Percentiles rank a stretch among this genome's conserved stretches.
phyloP scores from a whole-genome alignment of 306 rosid genomes.

The Acacia confusa region DNA sequence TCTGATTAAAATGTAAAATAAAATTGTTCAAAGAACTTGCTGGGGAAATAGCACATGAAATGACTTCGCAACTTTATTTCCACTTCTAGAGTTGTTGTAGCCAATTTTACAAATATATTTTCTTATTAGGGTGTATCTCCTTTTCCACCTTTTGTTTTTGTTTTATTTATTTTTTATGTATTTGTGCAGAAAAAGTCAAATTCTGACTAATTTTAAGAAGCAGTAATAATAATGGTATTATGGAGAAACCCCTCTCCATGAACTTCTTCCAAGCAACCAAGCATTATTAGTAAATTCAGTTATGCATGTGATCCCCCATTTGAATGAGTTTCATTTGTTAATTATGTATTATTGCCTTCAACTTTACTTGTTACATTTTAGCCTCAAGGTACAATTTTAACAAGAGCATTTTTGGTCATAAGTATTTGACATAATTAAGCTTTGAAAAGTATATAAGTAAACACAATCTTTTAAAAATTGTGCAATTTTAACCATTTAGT shows the following conservation, averaged over 20 bases:
- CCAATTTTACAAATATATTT: not conserved
- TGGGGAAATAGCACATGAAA: not conserved
- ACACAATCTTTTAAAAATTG: no score
- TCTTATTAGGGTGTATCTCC: conserved; percentile 2
- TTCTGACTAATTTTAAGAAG: not conserved
- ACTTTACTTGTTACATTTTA: not conserved
- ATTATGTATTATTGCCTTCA: conserved; percentile 25
- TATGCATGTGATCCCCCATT: not conserved
- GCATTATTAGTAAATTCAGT: not conserved
- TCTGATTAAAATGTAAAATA: not conserved
- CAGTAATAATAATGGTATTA: conserved; percentile 1
- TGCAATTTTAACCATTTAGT: no score
- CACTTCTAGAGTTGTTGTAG: not conserved
- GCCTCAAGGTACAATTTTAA: no score
- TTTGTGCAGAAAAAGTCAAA: not conserved
- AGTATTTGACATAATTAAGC: no score
- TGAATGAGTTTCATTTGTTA: conserved; percentile 12
- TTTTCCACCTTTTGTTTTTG: not conserved
- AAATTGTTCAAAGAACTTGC: not conserved
- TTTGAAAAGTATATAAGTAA: no score
- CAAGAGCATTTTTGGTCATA: rapidly evolving
- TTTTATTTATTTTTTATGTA: not conserved
- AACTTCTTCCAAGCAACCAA: conserved; percentile 8
- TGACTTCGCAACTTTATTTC: not conserved
- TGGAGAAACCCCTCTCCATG: conserved; percentile 12